Evolutionary conservation across 75 land plant genomes (phyloP), one percentile per base, ranked within the genome.

Genomic region (Cunninghamia lanceolata): DNA sequence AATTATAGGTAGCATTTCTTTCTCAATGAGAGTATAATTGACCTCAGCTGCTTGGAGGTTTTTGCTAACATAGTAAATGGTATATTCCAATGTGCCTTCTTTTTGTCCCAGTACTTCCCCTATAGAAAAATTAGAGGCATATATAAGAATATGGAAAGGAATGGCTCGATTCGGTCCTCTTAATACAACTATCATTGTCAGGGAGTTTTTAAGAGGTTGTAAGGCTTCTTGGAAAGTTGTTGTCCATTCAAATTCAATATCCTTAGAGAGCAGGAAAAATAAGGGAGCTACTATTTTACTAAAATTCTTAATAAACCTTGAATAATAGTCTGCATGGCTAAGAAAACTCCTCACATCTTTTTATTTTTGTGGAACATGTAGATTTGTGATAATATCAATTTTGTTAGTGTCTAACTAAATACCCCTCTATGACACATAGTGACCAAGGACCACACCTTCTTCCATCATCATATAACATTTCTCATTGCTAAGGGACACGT

Each of bases 101-200:
- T 45, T 45, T 4, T 45, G 4, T 45, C 47, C 47, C 4, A 45
- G 47, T 4, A 45, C 47, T 4, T 45, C 47, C 13, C 68, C 68
- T 2, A 59, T 13, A 59, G 6, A 2, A 15, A 3, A 2, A 21
- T 59, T 21, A 8, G 68, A 59, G 6, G 68, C 70, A 63, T 63
- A 4, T 1, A 17, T 66, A 19, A 15, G 1, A 5, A 66, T 66
- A 19, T 66, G 70, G 70, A 66, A 66, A 66, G 70, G 70, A 13
- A 66, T 0, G 0, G 0, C 3, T 21, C 1, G 2, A 14, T 66
- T 17, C 0, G 0, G 70, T 21, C 30, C 70, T 17, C 1, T 0
- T 15, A 66, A 28, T 0, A 66, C 28, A 5, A 28, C 21, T 0
- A 21, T 28, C 4, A 17, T 66, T 4, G 70, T 66, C 70, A 66